Base-by-base conservation (phyloP, 257 asterid species). In the Penstemon barbatus region DNA sequence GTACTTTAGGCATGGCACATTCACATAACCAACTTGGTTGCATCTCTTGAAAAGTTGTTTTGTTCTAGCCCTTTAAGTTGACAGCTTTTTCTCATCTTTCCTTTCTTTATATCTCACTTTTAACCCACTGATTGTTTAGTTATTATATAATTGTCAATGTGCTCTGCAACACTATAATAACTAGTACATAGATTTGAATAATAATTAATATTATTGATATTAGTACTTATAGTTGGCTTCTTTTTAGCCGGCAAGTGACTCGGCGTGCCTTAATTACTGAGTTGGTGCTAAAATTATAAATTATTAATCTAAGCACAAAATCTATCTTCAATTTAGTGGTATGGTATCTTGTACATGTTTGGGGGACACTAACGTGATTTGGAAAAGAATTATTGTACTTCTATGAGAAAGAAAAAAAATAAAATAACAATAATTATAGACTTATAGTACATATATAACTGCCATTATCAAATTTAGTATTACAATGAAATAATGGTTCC, bases 171-270 rank as follows among this genome's bases (percentile, higher is more conserved):
- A 39, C 48, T 11, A 33, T 54, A 41, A 8, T 13, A 55, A 49
- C 45, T 15, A 71, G 45, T 38, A 63, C 25, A 43, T 15, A 8
- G 50, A 54, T 65, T 9, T 12, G 46, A 63, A 74, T 41, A 18
- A 74, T 45, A 10, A 48, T 15, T 33, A 48, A 57, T 19, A 57
- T 25, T 8, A 8, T 36, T 9, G 46, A 39, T 19, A 57, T 36
- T 36, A 19, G 3, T 57, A 25, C 33, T 59, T 59, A 74, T 42
- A 19, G 48, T 69, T 68, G 82, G 84, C 83, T 74, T 80, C 81
- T 66, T 74, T 69, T 80, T 65, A 79, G 71, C 84, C 81, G 86
- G 87, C 84, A 79, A 75, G 54, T 66, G 72, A 64, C 51, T 70
- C 48, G 43, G 70, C 78, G 19, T 73, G 52, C 68, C 57, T 46